phyloP scores from a whole-genome alignment of 768 basidiomycete genomes.

The Termitomyces sp. region DNA sequence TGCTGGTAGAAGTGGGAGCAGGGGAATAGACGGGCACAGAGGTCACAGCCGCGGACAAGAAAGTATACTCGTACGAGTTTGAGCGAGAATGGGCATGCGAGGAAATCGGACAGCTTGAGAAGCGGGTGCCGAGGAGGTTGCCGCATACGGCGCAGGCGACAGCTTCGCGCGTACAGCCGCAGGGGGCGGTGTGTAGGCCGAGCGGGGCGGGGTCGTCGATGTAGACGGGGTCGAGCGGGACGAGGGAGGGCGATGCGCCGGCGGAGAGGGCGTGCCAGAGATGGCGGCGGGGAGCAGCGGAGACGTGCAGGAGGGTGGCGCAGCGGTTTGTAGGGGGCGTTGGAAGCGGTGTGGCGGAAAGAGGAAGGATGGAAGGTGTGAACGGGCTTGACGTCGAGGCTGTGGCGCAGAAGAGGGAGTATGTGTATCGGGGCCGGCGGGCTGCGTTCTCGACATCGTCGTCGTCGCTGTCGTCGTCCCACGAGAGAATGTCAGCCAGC shows the following conservation, averaged over 20 bases:
- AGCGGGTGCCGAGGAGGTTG: conserved; percentile 59
- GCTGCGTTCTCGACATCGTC: not conserved
- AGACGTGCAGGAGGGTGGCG: conserved; percentile 54
- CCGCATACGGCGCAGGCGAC: conserved; percentile 64
- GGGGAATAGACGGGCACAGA: too few relatives aligned
- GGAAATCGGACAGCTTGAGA: conserved; percentile 25
- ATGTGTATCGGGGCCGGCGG: not conserved
- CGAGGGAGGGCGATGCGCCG: conserved; percentile 34
- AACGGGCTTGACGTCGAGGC: not conserved
- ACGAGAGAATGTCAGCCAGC: conserved; percentile 17
- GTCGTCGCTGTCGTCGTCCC: not conserved
- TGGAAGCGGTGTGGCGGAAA: conserved; percentile 3
- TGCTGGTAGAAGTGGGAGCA: too few relatives aligned
- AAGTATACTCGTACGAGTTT: not conserved
- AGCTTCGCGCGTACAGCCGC: conserved; percentile 65
- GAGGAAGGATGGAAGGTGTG: conserved; percentile 15
- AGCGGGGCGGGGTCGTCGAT: conserved; percentile 46
- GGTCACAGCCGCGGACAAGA: too few relatives aligned
- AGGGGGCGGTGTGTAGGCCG: conserved; percentile 48
- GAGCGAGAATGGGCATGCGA: conserved; percentile 10
- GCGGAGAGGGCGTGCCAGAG: conserved; percentile 51
- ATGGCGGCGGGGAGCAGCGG: conserved; percentile 48
- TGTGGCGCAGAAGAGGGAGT: conserved; percentile 9
- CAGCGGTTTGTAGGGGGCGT: conserved; percentile 42
- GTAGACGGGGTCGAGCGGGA: conserved; percentile 52